phyloP scores from a whole-genome alignment of 2,329 filamentous ascomycete genomes.

The Fusarium nurragi region DNA sequence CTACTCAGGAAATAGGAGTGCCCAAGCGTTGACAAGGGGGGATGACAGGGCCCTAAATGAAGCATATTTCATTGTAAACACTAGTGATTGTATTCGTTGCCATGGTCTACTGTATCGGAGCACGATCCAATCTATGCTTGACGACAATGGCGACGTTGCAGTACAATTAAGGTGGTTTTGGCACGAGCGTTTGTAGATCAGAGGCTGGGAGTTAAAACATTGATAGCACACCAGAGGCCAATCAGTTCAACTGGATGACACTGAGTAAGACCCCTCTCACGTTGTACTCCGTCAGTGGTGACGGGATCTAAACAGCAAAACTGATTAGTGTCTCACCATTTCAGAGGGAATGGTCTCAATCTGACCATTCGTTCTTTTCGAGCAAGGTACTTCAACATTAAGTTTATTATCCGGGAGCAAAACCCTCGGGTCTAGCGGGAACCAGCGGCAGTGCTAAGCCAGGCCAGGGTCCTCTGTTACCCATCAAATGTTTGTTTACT shows the following conservation, averaged over 20 bases:
- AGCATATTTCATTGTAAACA: constrained; percentile 19
- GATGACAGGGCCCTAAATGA: constrained; percentile 18
- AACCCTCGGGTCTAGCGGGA: constrained; percentile 6
- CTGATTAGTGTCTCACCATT: not conserved
- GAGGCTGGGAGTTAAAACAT: not conserved
- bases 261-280: not conserved
- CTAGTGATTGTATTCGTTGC: not conserved
- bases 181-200: not conserved
- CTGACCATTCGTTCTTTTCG: not conserved
- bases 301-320: not conserved
- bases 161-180: not conserved
- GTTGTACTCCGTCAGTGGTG: not conserved
- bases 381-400: not conserved
- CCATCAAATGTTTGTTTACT: constrained; percentile 9
- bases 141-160: not conserved
- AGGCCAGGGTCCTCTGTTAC: constrained; percentile 14
- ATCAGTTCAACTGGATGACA: constrained; percentile 24
- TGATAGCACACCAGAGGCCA: not conserved
- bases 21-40: constrained; percentile 4
- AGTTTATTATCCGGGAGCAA: not conserved
- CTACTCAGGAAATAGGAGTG: constrained; percentile 3
- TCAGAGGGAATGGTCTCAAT: not conserved
- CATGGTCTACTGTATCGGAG: not conserved
- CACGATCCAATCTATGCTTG: not conserved
- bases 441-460: constrained; percentile 12